Evolutionary conservation across 345 rosid species (phyloP).

Genomic region (Raphanus raphanistrum): DNA sequence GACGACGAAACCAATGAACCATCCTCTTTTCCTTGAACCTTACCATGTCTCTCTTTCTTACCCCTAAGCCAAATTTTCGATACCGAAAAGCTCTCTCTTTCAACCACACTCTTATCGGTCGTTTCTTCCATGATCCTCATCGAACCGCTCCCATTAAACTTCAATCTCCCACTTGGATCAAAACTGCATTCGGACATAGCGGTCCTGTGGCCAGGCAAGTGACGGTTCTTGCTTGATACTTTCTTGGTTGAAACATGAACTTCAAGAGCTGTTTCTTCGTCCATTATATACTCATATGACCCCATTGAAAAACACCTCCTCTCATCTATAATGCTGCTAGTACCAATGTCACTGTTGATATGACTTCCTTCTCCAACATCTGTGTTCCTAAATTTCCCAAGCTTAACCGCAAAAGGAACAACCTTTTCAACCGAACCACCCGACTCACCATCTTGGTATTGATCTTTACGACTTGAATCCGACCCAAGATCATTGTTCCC

Average conservation of each 20-base stretch:
- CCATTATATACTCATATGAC: conserved; percentile 93
- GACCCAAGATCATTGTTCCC: conserved; percentile 41
- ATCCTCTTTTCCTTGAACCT: conserved; percentile 37
- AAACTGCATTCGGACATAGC: conserved; percentile 44
- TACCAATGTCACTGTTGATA: conserved; percentile 36
- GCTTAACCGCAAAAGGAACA: conserved; percentile 66
- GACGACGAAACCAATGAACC: conserved; percentile 36
- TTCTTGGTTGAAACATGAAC: conserved; percentile 77
- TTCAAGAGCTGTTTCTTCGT: conserved; percentile 65
- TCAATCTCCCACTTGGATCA: conserved; percentile 65
- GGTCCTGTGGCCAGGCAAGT: conserved; percentile 58
- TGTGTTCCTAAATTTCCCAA: conserved; percentile 76
- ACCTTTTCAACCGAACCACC: conserved; percentile 61
- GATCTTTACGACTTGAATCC: conserved; percentile 39
- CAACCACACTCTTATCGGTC: conserved; percentile 25
- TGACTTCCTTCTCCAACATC: conserved; percentile 58
- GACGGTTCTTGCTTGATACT: conserved; percentile 44
- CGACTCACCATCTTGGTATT: conserved; percentile 32
- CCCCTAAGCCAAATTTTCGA: conserved; percentile 90
- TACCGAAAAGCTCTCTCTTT: conserved; percentile 75
- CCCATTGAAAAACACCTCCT: conserved; percentile 98
- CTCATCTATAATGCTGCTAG: conserved; percentile 46
- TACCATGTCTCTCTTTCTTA: conserved; percentile 52
- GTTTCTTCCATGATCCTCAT: conserved; percentile 36
- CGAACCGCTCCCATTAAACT: conserved; percentile 36